phyloP scores from a whole-genome alignment of 768 basidiomycete genomes.

The Tylopilus plumbeoviolaceoides region DNA sequence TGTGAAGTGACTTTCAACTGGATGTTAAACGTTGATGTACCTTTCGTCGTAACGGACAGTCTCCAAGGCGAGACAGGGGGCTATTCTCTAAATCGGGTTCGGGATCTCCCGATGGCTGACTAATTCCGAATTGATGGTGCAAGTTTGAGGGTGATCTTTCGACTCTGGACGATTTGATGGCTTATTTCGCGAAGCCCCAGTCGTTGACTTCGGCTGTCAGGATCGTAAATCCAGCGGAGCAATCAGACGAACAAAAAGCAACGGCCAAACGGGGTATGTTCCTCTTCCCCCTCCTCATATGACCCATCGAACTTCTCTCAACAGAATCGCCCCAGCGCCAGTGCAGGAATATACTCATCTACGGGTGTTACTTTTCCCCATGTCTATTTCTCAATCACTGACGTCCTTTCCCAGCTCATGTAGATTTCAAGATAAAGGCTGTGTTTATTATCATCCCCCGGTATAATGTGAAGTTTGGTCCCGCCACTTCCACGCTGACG shows the following conservation, averaged over 20 bases:
- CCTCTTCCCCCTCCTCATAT: neutral
- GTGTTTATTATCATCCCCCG: constrained; percentile 77
- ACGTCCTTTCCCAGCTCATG: constrained; percentile 53
- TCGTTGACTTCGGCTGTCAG: constrained; percentile 58
- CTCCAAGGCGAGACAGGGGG: too few species aligned
- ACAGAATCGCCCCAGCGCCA: constrained; percentile 71
- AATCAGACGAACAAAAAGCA: constrained; percentile 38
- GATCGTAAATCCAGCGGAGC: constrained; percentile 60
- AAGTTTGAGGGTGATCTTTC: neutral
- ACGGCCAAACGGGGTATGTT: constrained; percentile 54
- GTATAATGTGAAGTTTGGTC: constrained; percentile 39
- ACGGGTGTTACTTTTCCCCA: constrained; percentile 56
- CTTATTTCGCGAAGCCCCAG: constrained; percentile 65
- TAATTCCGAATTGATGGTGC: constrained; percentile 12
- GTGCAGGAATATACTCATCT: constrained; percentile 88
- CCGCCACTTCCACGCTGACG: constrained; percentile 11
- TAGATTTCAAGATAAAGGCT: constrained; percentile 84
- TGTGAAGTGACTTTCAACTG: too few species aligned
- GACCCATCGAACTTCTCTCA: constrained; percentile 1
- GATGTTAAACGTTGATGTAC: too few species aligned
- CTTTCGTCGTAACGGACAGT: too few species aligned
- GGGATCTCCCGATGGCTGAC: constrained; percentile 22
- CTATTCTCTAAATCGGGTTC: neutral
- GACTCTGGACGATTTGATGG: constrained; percentile 40
- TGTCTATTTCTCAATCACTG: neutral